Percentiles rank a stretch among this genome's conserved stretches.
phyloP scores from a whole-genome alignment of 2,329 filamentous ascomycete species.

The Aureobasidium sp. region DNA sequence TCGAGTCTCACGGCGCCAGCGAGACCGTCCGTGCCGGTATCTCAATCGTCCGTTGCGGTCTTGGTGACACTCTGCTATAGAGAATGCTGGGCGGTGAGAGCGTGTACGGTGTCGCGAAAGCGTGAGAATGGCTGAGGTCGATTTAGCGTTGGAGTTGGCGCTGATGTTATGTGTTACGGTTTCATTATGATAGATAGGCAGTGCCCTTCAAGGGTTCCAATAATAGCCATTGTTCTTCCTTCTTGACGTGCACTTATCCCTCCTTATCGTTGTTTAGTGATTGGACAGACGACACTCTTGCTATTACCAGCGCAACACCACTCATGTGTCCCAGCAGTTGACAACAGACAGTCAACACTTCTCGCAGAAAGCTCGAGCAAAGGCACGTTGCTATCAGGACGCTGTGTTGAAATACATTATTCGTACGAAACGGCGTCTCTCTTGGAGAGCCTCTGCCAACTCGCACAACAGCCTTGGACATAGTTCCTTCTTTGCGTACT shows the following conservation, averaged over 20 bases:
- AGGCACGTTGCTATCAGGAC: too few species aligned
- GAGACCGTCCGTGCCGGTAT: conserved; percentile 84
- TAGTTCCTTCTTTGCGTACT: too few species aligned
- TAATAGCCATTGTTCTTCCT: conserved; percentile 2
- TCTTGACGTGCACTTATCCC: background rate
- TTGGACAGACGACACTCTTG: background rate
- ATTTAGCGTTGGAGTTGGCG: conserved; percentile 6
- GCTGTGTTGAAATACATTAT: too few species aligned
- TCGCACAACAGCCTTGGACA: too few species aligned
- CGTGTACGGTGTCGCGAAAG: background rate
- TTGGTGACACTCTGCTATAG: conserved; percentile 83
- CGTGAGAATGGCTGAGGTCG: conserved; percentile 1
- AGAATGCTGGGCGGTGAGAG: background rate
- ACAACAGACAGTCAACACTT: background rate
- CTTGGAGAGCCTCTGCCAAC: too few species aligned
- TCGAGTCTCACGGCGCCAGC: conserved; percentile 52
- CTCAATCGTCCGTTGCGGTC: conserved; percentile 80
- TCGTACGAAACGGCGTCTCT: too few species aligned
- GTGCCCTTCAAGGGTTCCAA: background rate
- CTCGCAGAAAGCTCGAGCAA: too few species aligned
- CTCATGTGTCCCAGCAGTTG: background rate
- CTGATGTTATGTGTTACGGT: conserved; percentile 6
- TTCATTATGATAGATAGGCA: background rate
- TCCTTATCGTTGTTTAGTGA: background rate
- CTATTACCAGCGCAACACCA: background rate